Percentiles rank a stretch among this genome's conserved stretches.
phyloP scores from a whole-genome alignment of 768 basidiomycete genomes.

The Vararia minispora region DNA sequence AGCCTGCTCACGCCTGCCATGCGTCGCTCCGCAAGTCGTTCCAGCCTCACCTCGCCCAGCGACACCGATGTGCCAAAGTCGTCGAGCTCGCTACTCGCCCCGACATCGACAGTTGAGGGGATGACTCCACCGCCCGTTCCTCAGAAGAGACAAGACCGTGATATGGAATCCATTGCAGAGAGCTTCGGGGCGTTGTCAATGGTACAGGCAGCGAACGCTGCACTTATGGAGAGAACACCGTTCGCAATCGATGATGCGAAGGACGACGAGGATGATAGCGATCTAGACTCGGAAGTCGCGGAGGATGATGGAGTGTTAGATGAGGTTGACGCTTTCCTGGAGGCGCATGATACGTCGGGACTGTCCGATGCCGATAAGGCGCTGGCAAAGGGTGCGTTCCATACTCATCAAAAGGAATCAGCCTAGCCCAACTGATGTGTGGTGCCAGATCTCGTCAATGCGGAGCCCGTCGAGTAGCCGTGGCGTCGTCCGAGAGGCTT shows the following conservation, averaged over 20 bases:
- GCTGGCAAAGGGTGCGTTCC: constrained; percentile 55
- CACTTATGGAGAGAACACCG: constrained; percentile 82
- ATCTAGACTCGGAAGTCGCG: constrained; percentile 39
- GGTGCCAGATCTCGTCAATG: constrained; percentile 42
- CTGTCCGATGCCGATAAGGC: constrained; percentile 70
- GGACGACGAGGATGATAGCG: constrained; percentile 65
- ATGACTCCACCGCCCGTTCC: too few relatives aligned
- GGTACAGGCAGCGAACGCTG: constrained; percentile 67
- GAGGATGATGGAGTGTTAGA: constrained; percentile 80
- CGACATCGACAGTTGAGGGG: too few relatives aligned
- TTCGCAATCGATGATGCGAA: constrained; percentile 97
- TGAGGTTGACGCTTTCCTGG: constrained; percentile 90
- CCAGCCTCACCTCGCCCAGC: constrained; percentile 28
- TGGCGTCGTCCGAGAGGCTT: too few relatives aligned
- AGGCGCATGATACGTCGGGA: constrained; percentile 86
- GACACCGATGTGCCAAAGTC: constrained; percentile 20
- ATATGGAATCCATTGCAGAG: too few relatives aligned
- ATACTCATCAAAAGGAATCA: background rate
- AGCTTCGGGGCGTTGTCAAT: constrained; percentile 51
- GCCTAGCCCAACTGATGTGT: background rate
- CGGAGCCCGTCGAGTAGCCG: constrained; percentile 43
- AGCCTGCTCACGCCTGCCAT: constrained; percentile 67
- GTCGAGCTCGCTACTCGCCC: constrained; percentile 18
- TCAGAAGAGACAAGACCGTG: too few relatives aligned
- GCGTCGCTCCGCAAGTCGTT: constrained; percentile 46